Base-by-base conservation (phyloP, 768 basidiomycete species). In the Serpula lacrymans region DNA sequence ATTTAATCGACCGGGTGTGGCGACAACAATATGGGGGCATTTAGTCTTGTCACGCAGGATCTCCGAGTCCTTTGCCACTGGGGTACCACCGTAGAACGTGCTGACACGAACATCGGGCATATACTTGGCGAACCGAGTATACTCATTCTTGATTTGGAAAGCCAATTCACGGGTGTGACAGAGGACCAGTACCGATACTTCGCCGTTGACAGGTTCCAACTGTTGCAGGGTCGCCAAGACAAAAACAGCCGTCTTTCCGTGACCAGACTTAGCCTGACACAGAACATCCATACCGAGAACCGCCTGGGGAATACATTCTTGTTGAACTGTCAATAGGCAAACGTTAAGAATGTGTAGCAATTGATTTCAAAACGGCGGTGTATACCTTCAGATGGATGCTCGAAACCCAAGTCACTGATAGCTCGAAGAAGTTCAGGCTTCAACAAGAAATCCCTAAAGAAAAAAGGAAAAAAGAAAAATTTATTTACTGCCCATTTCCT, bases 91-190 rank as follows among this genome's bases (percentile, higher is more conserved):
- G 63, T 92, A 99, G 72, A 98, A 97, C 43, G 96, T 97, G 68
- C 82, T 82, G 58, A 97, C 93, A 49, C 94, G 88, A 55, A 98
- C 92, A 53, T 94, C 90, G 25, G 96, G 94, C 95, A 98, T 98
- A 73, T 97, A 99, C 77, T 98, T 98, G 54, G 90, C 89, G 68
- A 99, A 99, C 39, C 96, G 92, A 41, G 87, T 82, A 73, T 98
- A 99, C 71, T 99, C 96, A 71, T 99, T 99, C 77, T 95, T 93
- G 69, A 99, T 99, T 72, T 99, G 96, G 74, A 92, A 99, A 37
- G 96, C 96, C 45, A 99, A 78, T 74, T 99, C 96, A 54, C 96
- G 90, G 21, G 96, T 99, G 72, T 99, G 96, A 69, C 96, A 99
- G 45, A 99, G 81, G 55, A 99, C 94, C 57, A 99, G 76, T 51